Conservation (phyloP, 176 grass and related monocot species). For the Stipa capillata region DNA sequence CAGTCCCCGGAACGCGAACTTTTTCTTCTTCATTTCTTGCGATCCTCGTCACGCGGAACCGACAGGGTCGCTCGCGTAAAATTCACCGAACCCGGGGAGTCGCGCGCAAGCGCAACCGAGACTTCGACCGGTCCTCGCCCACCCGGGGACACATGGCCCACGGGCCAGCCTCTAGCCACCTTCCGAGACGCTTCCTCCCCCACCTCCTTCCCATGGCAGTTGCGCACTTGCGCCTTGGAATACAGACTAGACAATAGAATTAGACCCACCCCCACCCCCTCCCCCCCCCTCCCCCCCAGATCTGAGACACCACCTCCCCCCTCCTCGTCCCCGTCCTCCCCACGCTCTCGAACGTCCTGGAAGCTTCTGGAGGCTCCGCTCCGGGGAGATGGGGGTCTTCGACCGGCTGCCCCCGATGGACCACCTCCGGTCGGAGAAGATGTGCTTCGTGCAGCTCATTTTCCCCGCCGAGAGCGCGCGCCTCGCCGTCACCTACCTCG, state of each 20-base stretch:
- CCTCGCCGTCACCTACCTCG: constrained; percentile 87
- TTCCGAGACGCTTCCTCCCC: constrained; percentile 34
- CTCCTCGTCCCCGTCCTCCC: not conserved
- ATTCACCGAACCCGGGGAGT: not conserved
- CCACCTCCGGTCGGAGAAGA: constrained; percentile 91
- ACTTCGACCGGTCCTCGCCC: constrained; percentile 15
- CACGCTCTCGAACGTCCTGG: constrained; percentile 20
- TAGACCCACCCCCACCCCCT: not conserved
- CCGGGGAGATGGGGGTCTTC: constrained; percentile 63
- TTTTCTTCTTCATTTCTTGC: not conserved
- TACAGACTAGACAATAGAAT: not conserved
- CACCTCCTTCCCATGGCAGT: constrained; percentile 20
- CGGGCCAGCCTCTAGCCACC: constrained; percentile 16
- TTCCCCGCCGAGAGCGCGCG: constrained; percentile 86
- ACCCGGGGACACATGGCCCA: constrained; percentile 6
- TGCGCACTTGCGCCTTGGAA: constrained; percentile 32
- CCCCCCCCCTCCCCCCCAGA: constrained; percentile 26
- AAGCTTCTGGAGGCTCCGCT: constrained; percentile 26
- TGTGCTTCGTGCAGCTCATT: constrained; percentile 99
- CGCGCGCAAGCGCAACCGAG: not conserved
- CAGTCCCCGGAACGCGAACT: not conserved
- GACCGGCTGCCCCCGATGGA: constrained; percentile 85
- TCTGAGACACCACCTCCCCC: constrained; percentile 23
- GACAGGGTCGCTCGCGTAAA: constrained; percentile 3
- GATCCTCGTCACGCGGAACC: constrained; percentile 6